A percentile compares a stretch with the other conserved stretches of the same genome.
phyloP scores from a whole-genome alignment of 208 protist species.

The Giardia muris region DNA sequence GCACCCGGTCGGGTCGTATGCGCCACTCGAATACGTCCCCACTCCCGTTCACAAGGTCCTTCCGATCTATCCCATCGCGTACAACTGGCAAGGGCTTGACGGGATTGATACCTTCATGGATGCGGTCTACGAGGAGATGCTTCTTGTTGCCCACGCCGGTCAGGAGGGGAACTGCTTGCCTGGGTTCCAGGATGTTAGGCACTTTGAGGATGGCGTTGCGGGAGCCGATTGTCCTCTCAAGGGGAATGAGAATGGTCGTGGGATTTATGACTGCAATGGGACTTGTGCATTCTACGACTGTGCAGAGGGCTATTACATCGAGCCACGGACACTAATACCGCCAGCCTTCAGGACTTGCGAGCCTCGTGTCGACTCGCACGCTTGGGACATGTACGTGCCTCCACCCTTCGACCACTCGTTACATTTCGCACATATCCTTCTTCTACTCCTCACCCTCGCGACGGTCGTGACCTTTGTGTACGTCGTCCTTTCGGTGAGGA shows the following conservation, averaged over 20 bases:
- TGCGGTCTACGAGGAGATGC: neutral
- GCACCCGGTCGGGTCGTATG: neutral
- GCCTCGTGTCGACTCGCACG: neutral
- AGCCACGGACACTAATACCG: neutral
- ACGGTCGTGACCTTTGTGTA: neutral
- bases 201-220: neutral
- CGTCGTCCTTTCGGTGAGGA: neutral
- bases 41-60: neutral
- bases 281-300: neutral
- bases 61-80: neutral
- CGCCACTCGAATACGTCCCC: neutral
- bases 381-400: neutral
- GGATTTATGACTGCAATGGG: neutral
- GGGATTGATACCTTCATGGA: neutral
- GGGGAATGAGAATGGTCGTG: neutral
- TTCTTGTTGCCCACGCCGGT: neutral
- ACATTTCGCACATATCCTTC: neutral
- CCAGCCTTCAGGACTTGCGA: neutral
- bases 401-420: neutral
- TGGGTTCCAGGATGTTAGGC: neutral
- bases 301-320: neutral
- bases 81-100: conserved; percentile 8
- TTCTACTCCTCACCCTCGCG: neutral
- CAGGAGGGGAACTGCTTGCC: neutral
- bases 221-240: neutral